A percentile compares a stretch with the other conserved stretches of the same genome.
Conservation (phyloP, 495 filamentous ascomycete genomes). For the Podospora australis region DNA sequence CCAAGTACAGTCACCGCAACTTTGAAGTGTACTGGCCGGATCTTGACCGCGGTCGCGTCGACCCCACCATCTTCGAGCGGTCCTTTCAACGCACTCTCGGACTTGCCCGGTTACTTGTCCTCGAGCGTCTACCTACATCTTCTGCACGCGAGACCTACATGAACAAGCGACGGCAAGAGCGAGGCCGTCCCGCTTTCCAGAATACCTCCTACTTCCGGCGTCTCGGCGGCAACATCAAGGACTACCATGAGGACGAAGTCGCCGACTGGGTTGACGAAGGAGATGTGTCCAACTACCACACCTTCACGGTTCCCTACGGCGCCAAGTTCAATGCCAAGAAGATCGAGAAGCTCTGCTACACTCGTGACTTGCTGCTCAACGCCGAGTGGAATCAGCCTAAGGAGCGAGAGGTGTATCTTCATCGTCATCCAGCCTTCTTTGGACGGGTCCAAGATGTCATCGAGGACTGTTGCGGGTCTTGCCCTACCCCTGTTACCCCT, state of each 20-base stretch:
- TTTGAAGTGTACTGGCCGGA: slow-evolving; percentile 76
- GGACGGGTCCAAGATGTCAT: too few relatives aligned
- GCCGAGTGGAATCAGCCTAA: slow-evolving; percentile 76
- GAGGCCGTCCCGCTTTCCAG: slow-evolving; percentile 55
- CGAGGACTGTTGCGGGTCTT: slow-evolving; percentile 75
- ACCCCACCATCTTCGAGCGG: slow-evolving; percentile 79
- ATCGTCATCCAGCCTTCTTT: slow-evolving; percentile 73
- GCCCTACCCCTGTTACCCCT: slow-evolving; percentile 57
- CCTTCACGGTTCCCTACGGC: slow-evolving; percentile 73
- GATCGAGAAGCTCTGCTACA: slow-evolving; percentile 73
- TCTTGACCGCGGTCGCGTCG: slow-evolving; percentile 63
- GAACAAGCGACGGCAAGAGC: slow-evolving; percentile 57
- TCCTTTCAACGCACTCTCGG: slow-evolving; percentile 67
- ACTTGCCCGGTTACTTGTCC: slow-evolving; percentile 70
- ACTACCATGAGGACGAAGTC: slow-evolving; percentile 64
- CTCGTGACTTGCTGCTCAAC: slow-evolving; percentile 73
- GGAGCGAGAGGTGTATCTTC: slow-evolving; percentile 62
- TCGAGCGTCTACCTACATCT: slow-evolving; percentile 65
- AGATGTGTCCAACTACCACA: slow-evolving; percentile 69
- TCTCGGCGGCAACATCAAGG: slow-evolving; percentile 60
- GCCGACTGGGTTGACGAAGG: slow-evolving; percentile 71
- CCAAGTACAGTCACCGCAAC: slow-evolving; percentile 75
- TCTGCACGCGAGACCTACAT: slow-evolving; percentile 60
- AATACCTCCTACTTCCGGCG: slow-evolving; percentile 23
- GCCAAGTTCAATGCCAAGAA: slow-evolving; percentile 58